These are phyloP conservation scores for Globisporangium iwayamae DNA, from an alignment of 352 stramenopile species.

Conservation along the genomic window DNA sequence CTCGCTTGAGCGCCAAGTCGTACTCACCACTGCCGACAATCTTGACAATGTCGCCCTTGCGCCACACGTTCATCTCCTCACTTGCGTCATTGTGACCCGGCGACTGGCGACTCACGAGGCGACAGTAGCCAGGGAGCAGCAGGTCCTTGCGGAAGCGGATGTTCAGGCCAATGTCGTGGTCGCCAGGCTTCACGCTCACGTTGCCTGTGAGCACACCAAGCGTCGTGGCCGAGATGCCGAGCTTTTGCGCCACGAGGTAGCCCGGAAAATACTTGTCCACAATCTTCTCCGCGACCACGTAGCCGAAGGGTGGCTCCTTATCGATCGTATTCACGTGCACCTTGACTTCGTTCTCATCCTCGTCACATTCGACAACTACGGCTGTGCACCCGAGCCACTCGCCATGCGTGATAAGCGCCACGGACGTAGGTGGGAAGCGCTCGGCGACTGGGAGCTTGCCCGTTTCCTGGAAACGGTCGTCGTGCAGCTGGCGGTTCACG, in stretches of 20 bases:
- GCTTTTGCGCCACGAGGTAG: conserved; percentile 80
- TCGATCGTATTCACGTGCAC: conserved; percentile 93
- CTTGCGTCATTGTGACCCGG: conserved; percentile 15
- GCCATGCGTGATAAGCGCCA: conserved; percentile 87
- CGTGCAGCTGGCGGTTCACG: conserved; percentile 87
- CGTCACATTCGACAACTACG: conserved; percentile 50
- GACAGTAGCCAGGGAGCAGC: conserved; percentile 92
- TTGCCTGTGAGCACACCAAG: conserved; percentile 94
- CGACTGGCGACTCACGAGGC: conserved; percentile 42
- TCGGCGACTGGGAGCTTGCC: conserved; percentile 78
- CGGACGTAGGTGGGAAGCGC: conserved; percentile 85
- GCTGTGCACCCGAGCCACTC: conserved; percentile 91
- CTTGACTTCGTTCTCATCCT: conserved; percentile 80
- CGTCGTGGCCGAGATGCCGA: conserved; percentile 90
- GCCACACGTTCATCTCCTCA: conserved; percentile 74
- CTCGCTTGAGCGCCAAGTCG: conserved; percentile 28
- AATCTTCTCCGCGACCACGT: conserved; percentile 91
- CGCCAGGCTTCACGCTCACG: conserved; percentile 91
- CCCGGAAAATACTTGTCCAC: conserved; percentile 84
- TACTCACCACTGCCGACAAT: conserved; percentile 85
- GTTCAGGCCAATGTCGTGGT: conserved; percentile 88
- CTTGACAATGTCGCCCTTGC: conserved; percentile 88
- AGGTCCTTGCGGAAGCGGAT: conserved; percentile 80
- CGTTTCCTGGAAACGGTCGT: conserved; percentile 93
- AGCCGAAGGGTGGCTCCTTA: conserved; percentile 94